Percentiles rank a stretch among this genome's conserved stretches.
These are phyloP conservation scores for Teratosphaeria zuluensis DNA, from an alignment of 2,329 filamentous ascomycete species.

Conservation along the genomic window DNA sequence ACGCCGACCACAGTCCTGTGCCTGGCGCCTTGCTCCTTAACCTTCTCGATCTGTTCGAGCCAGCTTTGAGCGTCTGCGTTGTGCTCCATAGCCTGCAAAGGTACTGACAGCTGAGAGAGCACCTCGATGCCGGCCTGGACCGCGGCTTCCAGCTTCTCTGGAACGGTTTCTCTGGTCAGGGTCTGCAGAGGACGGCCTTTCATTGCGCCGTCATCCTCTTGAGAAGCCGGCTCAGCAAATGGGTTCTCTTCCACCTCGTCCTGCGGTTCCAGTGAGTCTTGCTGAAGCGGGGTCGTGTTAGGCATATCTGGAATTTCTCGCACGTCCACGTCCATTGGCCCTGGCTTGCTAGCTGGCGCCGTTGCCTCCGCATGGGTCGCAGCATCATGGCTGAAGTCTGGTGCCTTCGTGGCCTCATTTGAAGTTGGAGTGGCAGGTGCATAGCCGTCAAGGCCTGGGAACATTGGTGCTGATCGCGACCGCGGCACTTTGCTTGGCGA, in stretches of 20 bases:
- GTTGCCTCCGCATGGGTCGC: neutral
- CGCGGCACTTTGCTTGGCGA: neutral
- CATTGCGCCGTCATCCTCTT: constrained; percentile 2
- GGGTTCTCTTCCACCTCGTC: neutral
- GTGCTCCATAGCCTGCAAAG: constrained; percentile 19
- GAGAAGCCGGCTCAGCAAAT: constrained; percentile 4
- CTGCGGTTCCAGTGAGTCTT: neutral
- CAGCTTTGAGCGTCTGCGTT: constrained; percentile 30
- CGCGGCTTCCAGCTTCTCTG: constrained; percentile 30
- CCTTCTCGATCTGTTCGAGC: constrained; percentile 32
- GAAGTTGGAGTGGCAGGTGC: neutral
- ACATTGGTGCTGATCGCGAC: neutral
- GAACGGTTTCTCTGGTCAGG: constrained; percentile 24
- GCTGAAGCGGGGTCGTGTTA: neutral
- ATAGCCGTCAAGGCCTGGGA: neutral
- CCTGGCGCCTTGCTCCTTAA: constrained; percentile 30
- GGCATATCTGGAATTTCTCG: neutral
- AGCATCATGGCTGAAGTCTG: neutral
- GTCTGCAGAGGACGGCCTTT: constrained; percentile 19
- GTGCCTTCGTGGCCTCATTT: neutral
- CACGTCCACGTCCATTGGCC: neutral
- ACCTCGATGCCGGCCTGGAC: constrained; percentile 30
- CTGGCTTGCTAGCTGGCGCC: neutral
- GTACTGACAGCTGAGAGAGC: constrained; percentile 25
- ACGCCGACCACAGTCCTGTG: constrained; percentile 47